Percentiles rank a stretch among this genome's conserved stretches.
Evolutionary conservation across 768 basidiomycete species (phyloP).

Genomic region (Xanthoconium purpureum): DNA sequence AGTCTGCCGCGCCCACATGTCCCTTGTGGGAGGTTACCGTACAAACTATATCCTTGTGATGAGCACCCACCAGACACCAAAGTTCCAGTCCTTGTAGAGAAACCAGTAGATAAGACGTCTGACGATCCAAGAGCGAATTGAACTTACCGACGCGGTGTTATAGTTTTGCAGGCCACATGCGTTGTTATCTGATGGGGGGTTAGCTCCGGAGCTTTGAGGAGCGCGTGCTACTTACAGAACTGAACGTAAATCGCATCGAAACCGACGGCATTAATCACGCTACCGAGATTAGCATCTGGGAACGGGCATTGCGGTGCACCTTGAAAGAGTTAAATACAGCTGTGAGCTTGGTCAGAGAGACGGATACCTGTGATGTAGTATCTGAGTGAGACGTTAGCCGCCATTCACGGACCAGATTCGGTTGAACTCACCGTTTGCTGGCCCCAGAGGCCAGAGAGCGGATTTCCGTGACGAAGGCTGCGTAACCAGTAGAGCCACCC

Average conservation of each 20-base stretch:
- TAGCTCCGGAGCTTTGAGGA: not conserved
- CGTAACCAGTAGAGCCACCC: conserved; percentile 50
- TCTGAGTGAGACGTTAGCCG: conserved; percentile 29
- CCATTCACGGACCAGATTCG: not conserved
- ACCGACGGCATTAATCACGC: conserved; percentile 54
- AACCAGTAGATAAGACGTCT: not conserved
- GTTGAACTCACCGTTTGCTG: conserved; percentile 19
- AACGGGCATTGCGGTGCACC: conserved; percentile 53
- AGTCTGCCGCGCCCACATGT: conserved; percentile 42
- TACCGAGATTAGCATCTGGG: conserved; percentile 60
- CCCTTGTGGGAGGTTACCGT: conserved; percentile 32
- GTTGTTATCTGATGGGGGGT: conserved; percentile 38
- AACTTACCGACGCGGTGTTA: conserved; percentile 49
- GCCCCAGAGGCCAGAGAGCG: conserved; percentile 24
- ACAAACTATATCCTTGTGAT: not conserved
- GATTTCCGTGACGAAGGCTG: conserved; percentile 39
- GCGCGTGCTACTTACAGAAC: conserved; percentile 39
- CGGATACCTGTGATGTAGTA: conserved; percentile 56
- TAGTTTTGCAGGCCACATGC: conserved; percentile 46
- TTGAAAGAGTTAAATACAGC: conserved; percentile 3
- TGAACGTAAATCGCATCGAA: conserved; percentile 79
- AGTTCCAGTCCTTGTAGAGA: conserved; percentile 44
- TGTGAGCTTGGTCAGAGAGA: not conserved
- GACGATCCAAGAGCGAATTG: conserved; percentile 18
- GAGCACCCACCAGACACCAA: conserved; percentile 30